Evolutionary conservation across 768 basidiomycete species (phyloP).

Genomic region (Galerina sulciceps): DNA sequence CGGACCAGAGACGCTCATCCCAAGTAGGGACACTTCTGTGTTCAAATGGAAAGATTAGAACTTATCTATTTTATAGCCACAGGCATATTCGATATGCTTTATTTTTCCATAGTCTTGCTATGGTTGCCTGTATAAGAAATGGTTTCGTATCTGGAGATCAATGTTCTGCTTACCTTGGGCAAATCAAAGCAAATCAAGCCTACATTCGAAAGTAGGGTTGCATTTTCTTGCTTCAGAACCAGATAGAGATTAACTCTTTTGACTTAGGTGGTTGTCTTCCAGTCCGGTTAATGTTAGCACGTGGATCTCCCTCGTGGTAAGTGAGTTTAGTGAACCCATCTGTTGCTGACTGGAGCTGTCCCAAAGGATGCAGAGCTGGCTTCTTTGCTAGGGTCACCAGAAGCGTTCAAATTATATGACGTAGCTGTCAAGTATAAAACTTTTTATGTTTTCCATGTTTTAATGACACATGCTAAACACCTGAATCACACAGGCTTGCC

Average conservation of each 20-base stretch:
- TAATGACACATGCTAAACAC: neutral
- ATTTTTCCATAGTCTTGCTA: constrained; percentile 72
- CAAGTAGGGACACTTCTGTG: constrained; percentile 51
- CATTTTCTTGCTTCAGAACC: neutral
- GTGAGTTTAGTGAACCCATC: constrained; percentile 17
- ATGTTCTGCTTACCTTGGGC: constrained; percentile 49
- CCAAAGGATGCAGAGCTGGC: constrained; percentile 72
- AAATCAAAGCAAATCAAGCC: constrained; percentile 62
- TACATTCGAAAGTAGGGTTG: constrained; percentile 59
- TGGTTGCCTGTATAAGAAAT: constrained; percentile 62
- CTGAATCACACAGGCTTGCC: constrained; percentile 46
- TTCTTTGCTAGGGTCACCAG: constrained; percentile 54
- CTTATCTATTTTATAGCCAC: constrained; percentile 45
- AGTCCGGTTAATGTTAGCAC: constrained; percentile 71
- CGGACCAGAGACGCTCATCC: constrained; percentile 62
- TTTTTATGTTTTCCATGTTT: neutral
- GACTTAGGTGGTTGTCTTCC: constrained; percentile 65
- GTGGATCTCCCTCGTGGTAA: constrained; percentile 71
- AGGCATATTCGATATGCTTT: constrained; percentile 69
- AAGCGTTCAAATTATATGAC: constrained; percentile 71
- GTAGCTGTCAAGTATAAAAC: constrained; percentile 64
- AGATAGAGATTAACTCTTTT: neutral
- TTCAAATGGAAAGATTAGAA: neutral
- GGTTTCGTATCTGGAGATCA: constrained; percentile 39
- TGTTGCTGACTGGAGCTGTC: neutral